Evolutionary conservation across 108 stramenopile genomes (phyloP), one percentile per base, ranked within the genome.

Genomic region (Cylindrotheca closterium): DNA sequence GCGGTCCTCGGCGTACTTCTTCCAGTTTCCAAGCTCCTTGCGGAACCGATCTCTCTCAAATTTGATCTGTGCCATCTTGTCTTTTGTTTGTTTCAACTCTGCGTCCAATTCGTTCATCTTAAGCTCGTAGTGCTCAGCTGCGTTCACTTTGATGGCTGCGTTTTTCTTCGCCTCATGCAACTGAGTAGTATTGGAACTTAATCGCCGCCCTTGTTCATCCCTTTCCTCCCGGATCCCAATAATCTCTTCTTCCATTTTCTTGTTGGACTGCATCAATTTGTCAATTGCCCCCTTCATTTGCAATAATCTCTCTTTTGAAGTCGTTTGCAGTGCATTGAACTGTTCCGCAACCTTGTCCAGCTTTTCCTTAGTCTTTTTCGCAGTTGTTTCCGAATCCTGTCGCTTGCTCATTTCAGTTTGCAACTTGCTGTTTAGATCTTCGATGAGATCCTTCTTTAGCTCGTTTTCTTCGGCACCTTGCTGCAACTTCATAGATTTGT

Each of bases 141-240:
- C 57, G 56, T 78, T 73, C 29, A 81, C 65, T 63, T 83, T 88
- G 37, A 60, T 81, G 12, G 85, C 83, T 61, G 87, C 87, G 58
- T 86, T 81, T 60, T 88, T 92, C 63, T 85, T 88, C 4, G 84
- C 85, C 12, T 71, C 85, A 68, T 92, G 88, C 49, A 92, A 58
- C 32, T 82, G 67, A 49, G 79, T 88, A 0, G 87, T 82, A 50
- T 88, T 51, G 4, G 86, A 66, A 31, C 71, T 74, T 61, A 83
- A 84, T 61, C 75, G 85, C 52, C 84, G 73, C 31, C 79, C 81
- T 19, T 84, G 84, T 59, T 92, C 86, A 22, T 88, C 84, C 5
- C 77, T 71, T 31, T 77, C 77, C 55, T 86, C 80, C 8, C 82
- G 77, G 21, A 86, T 53, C 25, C 77, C 73, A 5, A 42, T 54